These are phyloP conservation scores for Mucor circinelloides DNA, from an alignment of 371 early-diverging fungal species.

Conservation along the genomic window DNA sequence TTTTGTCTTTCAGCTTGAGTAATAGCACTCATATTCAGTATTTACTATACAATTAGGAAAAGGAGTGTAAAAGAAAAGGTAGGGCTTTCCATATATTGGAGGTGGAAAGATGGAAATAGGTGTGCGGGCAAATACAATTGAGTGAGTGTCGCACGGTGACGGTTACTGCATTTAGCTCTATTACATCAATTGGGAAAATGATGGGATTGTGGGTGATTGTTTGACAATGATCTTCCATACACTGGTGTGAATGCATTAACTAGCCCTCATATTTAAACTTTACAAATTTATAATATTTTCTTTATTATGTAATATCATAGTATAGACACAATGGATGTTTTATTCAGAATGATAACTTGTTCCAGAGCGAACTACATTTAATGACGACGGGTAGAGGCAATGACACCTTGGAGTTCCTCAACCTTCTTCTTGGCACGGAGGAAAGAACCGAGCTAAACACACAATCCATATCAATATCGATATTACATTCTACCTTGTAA, in stretches of 20 bases:
- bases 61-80: conserved; percentile 3
- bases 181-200: not conserved
- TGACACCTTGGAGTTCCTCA: conserved; percentile 93
- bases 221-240: not conserved
- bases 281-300: not conserved
- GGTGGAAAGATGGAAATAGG: not conserved
- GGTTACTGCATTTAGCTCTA: not conserved
- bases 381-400: conserved; percentile 93
- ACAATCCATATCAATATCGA: not conserved
- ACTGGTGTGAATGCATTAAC: not conserved
- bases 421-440: conserved; percentile 98
- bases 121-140: not conserved
- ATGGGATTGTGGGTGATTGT: not conserved
- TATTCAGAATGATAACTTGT: not conserved
- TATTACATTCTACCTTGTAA: conserved; percentile 35
- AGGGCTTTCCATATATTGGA: not conserved
- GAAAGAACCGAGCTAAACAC: conserved; percentile 93
- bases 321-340: conserved; percentile 2
- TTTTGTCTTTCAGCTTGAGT: conserved; percentile 58
- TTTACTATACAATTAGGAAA: not conserved
- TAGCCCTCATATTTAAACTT: not conserved
- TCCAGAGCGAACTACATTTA: conserved; percentile 15
- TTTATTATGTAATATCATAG: not conserved
- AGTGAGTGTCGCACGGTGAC: conserved; percentile 11
- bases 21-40: conserved; percentile 37